These are phyloP conservation scores for Alternaria sp. DNA, from an alignment of 2,329 filamentous ascomycete species.

Conservation along the genomic window DNA sequence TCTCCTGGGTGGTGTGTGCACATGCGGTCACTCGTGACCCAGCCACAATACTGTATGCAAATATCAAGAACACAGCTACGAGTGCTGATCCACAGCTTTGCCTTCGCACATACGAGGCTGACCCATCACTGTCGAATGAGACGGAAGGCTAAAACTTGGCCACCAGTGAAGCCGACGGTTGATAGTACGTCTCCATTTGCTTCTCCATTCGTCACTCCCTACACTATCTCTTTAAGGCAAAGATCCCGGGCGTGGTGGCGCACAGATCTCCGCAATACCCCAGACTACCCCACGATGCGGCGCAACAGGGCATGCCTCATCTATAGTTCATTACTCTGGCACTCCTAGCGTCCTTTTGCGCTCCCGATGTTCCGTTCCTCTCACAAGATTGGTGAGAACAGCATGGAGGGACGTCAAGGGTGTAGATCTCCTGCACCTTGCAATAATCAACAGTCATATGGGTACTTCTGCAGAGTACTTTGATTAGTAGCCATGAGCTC, in stretches of 20 bases:
- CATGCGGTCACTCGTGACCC: constrained; percentile 1
- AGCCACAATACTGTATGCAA: not conserved
- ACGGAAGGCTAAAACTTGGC: constrained; percentile 9
- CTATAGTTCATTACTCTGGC: constrained; percentile 42
- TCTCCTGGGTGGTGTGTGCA: not conserved
- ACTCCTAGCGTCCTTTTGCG: constrained; percentile 23
- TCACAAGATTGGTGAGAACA: constrained; percentile 33
- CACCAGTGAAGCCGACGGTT: constrained; percentile 20
- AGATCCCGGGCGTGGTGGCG: constrained; percentile 25
- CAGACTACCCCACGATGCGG: constrained; percentile 41
- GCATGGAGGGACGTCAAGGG: constrained; percentile 8
- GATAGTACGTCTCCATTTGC: constrained; percentile 28
- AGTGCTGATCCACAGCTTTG: constrained; percentile 15
- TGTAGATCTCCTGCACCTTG: constrained; percentile 25
- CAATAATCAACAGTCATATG: constrained; percentile 27
- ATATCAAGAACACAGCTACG: not conserved
- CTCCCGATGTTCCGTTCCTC: constrained; percentile 43
- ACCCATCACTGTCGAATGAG: constrained; percentile 12
- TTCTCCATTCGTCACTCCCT: constrained; percentile 21
- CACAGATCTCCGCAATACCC: constrained; percentile 44
- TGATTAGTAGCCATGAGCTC: constrained; percentile 8
- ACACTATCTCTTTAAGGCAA: constrained; percentile 34
- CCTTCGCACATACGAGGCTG: constrained; percentile 14
- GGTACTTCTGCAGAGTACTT: constrained; percentile 21
- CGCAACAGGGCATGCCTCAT: constrained; percentile 34